Evolutionary conservation across 352 stramenopile species (phyloP).

Genomic region (Phytopythium oedochilum): DNA sequence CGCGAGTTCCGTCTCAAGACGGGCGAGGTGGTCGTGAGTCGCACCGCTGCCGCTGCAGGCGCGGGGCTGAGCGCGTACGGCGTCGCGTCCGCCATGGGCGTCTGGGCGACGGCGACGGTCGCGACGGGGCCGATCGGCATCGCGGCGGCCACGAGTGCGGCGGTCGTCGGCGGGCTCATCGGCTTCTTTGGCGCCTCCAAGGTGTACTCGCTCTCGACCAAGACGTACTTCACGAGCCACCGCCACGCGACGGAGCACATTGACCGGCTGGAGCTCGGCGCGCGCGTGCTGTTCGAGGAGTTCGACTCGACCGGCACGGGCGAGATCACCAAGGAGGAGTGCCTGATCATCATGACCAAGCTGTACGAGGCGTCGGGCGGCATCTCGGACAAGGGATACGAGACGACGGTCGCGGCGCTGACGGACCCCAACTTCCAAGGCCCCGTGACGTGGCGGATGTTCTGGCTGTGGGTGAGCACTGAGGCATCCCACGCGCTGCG

Average conservation of each 20-base stretch:
- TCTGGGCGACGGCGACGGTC: constrained; percentile 81
- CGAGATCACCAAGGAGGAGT: constrained; percentile 66
- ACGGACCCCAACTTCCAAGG: constrained; percentile 57
- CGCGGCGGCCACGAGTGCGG: constrained; percentile 70
- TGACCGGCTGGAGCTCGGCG: constrained; percentile 75
- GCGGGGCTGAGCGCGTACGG: constrained; percentile 73
- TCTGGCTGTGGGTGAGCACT: constrained; percentile 85
- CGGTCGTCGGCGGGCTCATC: constrained; percentile 75
- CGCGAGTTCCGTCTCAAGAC: constrained; percentile 77
- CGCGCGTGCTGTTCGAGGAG: constrained; percentile 81
- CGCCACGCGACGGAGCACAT: constrained; percentile 82
- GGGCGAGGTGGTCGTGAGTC: constrained; percentile 75
- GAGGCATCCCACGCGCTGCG: constrained; percentile 66
- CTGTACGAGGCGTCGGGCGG: constrained; percentile 67
- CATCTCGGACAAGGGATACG: constrained; percentile 60
- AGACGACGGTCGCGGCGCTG: constrained; percentile 50
- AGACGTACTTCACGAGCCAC: constrained; percentile 71
- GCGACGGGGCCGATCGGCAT: constrained; percentile 67
- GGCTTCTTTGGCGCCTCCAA: constrained; percentile 82
- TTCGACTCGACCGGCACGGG: constrained; percentile 60
- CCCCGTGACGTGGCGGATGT: constrained; percentile 77
- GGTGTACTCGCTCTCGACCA: constrained; percentile 68
- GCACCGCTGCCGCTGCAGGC: constrained; percentile 66
- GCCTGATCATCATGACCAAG: constrained; percentile 70
- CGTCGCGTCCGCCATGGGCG: constrained; percentile 57